Evolutionary conservation across 225 moss, liverwort and hornwort genomes (phyloP), one percentile per base, ranked within the genome.

Genomic region (Polytrichum commune): DNA sequence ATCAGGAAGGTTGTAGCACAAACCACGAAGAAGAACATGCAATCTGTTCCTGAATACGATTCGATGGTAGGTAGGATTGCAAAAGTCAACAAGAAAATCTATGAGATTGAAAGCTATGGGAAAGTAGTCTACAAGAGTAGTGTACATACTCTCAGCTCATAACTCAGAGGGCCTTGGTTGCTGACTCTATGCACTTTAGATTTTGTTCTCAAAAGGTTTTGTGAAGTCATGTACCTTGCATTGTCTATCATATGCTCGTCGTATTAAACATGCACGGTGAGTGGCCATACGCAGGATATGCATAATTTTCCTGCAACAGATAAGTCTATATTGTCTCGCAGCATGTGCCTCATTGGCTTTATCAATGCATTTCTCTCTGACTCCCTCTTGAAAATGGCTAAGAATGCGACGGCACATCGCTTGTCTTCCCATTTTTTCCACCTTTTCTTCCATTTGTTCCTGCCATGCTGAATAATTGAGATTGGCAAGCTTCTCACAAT

Each of bases 371-470:
- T 89, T 83, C 78, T 97, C 92, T 63, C 77, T 83, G 64, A 94
- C 81, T 65, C 89, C 92, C 57, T 85, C 88, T 77, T 89, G 85
- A 65, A 94, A 84, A 69, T 87, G 82, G 63, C 79, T 75, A 63
- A 92, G 92, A 28, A 84, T 81, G 56, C 94, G 91, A 25, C 97
- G 91, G 63, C 85, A 68, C 74, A 91, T 65, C 54, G 88, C 81
- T 73, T 80, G 88, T 60, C 83, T 85, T 72, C 94, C 94, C 80
- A 93, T 79, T 72, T 77, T 87, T 32, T 90, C 92, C 72, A 94
- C 56, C 71, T 89, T 86, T 81, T 85, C 79, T 58, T 92, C 88
- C 77, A 77, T 62, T 78, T 97, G 91, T 83, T 97, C 97, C 97
- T 97, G 92, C 46, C 71, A 68, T 68, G 54, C 61, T 55, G 46